Percentiles rank a stretch among this genome's conserved stretches.
Conservation (phyloP, 2,329 filamentous ascomycete genomes). For the Sphaerulina populicola region DNA sequence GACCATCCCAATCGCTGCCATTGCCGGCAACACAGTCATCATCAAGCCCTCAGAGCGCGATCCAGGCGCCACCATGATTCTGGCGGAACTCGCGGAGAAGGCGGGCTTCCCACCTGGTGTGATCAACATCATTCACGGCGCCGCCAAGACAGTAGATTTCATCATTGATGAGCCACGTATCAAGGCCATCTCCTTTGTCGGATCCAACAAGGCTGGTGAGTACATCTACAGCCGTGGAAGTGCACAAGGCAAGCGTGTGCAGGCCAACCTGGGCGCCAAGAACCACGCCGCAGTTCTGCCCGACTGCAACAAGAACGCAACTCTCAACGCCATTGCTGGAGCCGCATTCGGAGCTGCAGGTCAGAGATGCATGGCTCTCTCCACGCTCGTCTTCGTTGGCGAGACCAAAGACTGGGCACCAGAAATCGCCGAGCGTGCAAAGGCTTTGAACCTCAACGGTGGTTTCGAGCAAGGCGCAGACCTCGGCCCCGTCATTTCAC, state of each 20-base stretch:
- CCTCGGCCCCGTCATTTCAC: conserved; percentile 72
- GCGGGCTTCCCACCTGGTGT: conserved; percentile 76
- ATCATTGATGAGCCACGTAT: conserved; percentile 76
- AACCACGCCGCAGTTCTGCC: conserved; percentile 79
- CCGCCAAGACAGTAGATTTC: conserved; percentile 74
- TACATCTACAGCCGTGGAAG: conserved; percentile 74
- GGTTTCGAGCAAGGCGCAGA: conserved; percentile 75
- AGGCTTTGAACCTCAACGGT: conserved; percentile 64
- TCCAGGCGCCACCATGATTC: conserved; percentile 75
- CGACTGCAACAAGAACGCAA: conserved; percentile 85
- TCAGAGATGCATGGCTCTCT: conserved; percentile 80
- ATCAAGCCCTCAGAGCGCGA: conserved; percentile 82
- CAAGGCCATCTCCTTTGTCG: conserved; percentile 81
- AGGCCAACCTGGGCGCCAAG: conserved; percentile 81
- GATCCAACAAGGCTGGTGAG: conserved; percentile 78
- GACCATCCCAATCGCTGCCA: conserved; percentile 76
- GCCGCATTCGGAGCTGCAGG: conserved; percentile 79
- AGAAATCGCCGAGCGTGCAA: conserved; percentile 69
- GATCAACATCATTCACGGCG: conserved; percentile 73
- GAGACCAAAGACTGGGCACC: conserved; percentile 76
- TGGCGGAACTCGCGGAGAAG: conserved; percentile 69
- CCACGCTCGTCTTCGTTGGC: conserved; percentile 73
- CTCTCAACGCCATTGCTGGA: conserved; percentile 73
- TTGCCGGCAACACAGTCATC: conserved; percentile 75
- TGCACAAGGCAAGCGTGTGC: conserved; percentile 78